A percentile compares a stretch with the other conserved stretches of the same genome.
These are phyloP conservation scores for Aspergillus asperescens DNA, from an alignment of 495 filamentous ascomycete genomes.

Conservation along the genomic window DNA sequence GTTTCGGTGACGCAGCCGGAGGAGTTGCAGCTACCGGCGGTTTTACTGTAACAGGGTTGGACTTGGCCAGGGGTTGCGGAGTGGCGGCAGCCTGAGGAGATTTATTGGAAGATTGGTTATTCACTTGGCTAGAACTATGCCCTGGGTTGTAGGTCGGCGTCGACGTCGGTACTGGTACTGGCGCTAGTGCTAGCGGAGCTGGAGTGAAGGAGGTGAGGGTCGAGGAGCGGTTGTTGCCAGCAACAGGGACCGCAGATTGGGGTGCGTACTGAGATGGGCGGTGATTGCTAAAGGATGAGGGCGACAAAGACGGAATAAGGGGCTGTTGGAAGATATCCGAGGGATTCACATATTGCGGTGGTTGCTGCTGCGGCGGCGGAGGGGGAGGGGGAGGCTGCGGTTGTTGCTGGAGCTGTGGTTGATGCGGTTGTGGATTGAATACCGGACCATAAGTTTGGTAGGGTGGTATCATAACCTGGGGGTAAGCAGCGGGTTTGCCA, in stretches of 20 bases:
- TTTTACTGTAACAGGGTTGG: conserved; percentile 9
- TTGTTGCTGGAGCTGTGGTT: conserved; percentile 24
- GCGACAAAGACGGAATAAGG: conserved; percentile 28
- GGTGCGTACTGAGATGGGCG: conserved; percentile 26
- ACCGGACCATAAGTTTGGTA: conserved; percentile 31
- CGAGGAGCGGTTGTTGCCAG: conserved; percentile 21
- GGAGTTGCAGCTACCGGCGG: conserved; percentile 13
- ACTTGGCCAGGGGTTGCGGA: background rate
- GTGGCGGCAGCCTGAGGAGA: background rate
- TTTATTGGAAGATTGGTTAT: conserved; percentile 8
- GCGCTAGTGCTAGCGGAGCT: conserved; percentile 1
- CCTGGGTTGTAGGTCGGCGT: conserved; percentile 15
- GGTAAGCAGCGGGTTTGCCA: conserved; percentile 36
- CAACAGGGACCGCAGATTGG: conserved; percentile 20
- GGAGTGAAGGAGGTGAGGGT: conserved; percentile 18
- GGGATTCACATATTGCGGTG: conserved; percentile 44
- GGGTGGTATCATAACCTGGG: conserved; percentile 34
- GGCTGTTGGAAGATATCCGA: conserved; percentile 38
- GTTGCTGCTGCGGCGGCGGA: conserved; percentile 20
- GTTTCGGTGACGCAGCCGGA: conserved; percentile 19
- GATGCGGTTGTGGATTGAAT: conserved; percentile 23
- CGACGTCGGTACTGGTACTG: background rate
- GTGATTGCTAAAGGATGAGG: conserved; percentile 24
- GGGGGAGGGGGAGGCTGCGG: conserved; percentile 22
- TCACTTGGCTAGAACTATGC: conserved; percentile 10